Conservation (phyloP, 1,139 yeast genomes). For the Zygosaccharomyces sapae region DNA sequence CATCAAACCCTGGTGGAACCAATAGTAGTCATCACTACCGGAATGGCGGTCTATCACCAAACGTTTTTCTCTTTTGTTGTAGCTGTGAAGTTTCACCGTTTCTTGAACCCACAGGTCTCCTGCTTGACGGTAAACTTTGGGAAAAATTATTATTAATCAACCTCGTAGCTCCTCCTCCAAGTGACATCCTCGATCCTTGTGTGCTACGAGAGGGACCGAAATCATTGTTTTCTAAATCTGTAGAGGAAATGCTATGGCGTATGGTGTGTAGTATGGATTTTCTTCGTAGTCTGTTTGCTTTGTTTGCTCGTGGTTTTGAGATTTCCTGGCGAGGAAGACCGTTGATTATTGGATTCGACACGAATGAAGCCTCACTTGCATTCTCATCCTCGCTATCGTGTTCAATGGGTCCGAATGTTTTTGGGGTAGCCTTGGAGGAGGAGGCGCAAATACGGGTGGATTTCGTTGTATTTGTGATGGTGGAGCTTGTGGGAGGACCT, state of each 20-base stretch:
- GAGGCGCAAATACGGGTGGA: background rate
- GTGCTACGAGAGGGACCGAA: background rate
- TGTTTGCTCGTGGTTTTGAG: conserved; percentile 3
- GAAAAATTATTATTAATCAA: background rate
- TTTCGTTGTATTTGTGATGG: background rate
- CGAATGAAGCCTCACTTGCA: conserved; percentile 36
- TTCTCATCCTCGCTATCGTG: conserved; percentile 30
- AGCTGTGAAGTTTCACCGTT: conserved; percentile 7
- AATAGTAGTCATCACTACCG: too few relatives aligned
- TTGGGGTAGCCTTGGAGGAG: background rate
- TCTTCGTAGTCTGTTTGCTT: conserved; percentile 26
- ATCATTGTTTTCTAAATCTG: conserved; percentile 9
- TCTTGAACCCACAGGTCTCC: conserved; percentile 7
- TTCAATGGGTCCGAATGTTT: background rate
- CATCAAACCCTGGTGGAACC: background rate
- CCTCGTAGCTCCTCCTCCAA: conserved; percentile 31
- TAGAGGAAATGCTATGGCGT: conserved; percentile 28
- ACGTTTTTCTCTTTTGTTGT: conserved; percentile 6
- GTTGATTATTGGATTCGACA: conserved; percentile 28
- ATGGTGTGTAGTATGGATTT: conserved; percentile 34
- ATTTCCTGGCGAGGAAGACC: conserved; percentile 6
- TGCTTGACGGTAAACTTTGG: conserved; percentile 10
- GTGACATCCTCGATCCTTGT: conserved; percentile 19
- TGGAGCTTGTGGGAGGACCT: background rate
- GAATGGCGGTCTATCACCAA: conserved; percentile 27